Evolutionary conservation across 805 yeast genomes (phyloP), one percentile per base, ranked within the genome.

Genomic region (Ogataea ramenticola): DNA sequence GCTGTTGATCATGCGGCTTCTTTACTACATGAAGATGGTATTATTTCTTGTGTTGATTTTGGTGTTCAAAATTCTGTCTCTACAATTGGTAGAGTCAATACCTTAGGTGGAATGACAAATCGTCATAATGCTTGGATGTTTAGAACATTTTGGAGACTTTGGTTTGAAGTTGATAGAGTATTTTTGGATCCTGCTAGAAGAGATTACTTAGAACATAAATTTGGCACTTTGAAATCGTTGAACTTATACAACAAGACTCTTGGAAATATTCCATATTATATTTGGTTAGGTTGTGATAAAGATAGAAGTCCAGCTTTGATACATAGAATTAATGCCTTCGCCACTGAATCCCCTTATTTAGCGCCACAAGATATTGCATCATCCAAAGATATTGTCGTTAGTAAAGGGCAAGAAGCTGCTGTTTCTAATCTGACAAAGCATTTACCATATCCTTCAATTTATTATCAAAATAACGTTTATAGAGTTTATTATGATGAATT

Each of bases 121-220:
- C 72, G 95, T 56, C 84, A 84, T 58, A 80, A 77, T 48, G 82
- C 87, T 24, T 86, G 95, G 95, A 48, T 82, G 45, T 71, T 75
- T 41, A 72, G 95, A 58, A 83, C 86, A 27, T 86, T 86, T 59
- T 86, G 95, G 95, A 74, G 89, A 57, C 67, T 82, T 37, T 86
- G 95, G 95, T 86, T 86, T 61, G 95, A 86, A 62, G 82, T 82
- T 43, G 95, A 86, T 62, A 74, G 81, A 45, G 95, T 86, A 3
- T 82, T 78, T 54, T 71, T 86, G 51, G 95, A 86, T 57, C 79
- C 89, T 29, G 75, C 88, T 8, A 77, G 95, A 66, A 77, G 95
- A 65, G 88, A 82, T 56, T 86, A 85, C 64, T 71, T 86, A 54
- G 95, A 86, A 62, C 84, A 86, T 64, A 75, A 77, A 55, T 86